Evolutionary conservation across 129 eudicot species (phyloP).

Genomic region (Artemisia annua): DNA sequence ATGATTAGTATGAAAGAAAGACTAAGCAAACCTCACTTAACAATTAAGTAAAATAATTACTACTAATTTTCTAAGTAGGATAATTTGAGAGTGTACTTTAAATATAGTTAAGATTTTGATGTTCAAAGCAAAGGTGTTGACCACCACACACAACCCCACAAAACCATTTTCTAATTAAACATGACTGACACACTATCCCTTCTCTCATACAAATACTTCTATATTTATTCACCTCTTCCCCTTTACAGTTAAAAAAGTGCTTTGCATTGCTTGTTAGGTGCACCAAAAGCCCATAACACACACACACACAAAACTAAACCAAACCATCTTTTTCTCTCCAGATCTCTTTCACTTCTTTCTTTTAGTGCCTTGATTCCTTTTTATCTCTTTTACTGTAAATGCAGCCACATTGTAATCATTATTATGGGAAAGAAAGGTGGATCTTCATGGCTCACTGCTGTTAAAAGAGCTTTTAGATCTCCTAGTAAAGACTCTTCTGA

Average conservation of each 20-base stretch:
- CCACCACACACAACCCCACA: slow-evolving; percentile 22
- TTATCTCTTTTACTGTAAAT: slow-evolving; percentile 29
- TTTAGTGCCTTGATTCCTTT: background rate
- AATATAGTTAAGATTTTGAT: slow-evolving; percentile 1
- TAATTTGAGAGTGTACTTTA: background rate
- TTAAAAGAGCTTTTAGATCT: slow-evolving; percentile 77
- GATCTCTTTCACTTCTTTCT: slow-evolving; percentile 11
- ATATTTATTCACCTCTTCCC: slow-evolving; percentile 10
- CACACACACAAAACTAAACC: background rate
- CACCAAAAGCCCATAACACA: slow-evolving; percentile 7
- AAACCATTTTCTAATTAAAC: slow-evolving; percentile 26
- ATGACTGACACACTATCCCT: slow-evolving; percentile 36
- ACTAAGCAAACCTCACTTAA: background rate
- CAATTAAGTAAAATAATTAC: background rate
- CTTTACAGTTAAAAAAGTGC: slow-evolving; percentile 34
- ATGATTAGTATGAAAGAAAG: background rate
- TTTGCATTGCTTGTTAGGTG: slow-evolving; percentile 21
- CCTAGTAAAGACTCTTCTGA: slow-evolving; percentile 45
- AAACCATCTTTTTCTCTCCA: background rate
- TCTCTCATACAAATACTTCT: slow-evolving; percentile 1
- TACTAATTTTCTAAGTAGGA: background rate
- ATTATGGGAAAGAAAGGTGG: slow-evolving; percentile 59
- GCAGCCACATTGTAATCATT: slow-evolving; percentile 18
- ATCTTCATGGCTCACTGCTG: slow-evolving; percentile 82
- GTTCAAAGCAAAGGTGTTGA: slow-evolving; percentile 34